phyloP scores from a whole-genome alignment of 2,329 filamentous ascomycete species.

The Pseudogymnoascus sp. region DNA sequence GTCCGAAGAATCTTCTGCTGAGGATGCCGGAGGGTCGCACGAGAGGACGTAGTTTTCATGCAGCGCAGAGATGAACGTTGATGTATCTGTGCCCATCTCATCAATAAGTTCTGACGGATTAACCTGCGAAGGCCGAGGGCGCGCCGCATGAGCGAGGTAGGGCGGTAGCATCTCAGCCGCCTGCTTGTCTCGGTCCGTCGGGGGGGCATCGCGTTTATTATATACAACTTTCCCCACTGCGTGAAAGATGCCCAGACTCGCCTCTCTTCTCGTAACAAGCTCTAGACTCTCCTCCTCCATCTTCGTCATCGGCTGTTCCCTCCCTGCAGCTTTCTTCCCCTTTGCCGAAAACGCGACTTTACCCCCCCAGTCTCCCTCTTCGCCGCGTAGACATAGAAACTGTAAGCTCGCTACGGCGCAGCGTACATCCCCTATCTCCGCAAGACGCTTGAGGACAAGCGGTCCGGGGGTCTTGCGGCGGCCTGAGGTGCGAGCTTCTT shows the following conservation, averaged over 20 bases:
- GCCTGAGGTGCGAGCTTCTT: constrained; percentile 74
- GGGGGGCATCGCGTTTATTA: constrained; percentile 67
- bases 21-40: constrained; percentile 52
- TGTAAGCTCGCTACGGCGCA: constrained; percentile 89
- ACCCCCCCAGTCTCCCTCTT: constrained; percentile 66
- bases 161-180: constrained; percentile 49
- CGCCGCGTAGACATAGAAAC: constrained; percentile 80
- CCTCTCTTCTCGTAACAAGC: constrained; percentile 77
- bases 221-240: constrained; percentile 93
- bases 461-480: constrained; percentile 69
- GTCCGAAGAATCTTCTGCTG: constrained; percentile 45
- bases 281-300: constrained; percentile 74
- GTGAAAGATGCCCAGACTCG: constrained; percentile 89
- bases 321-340: constrained; percentile 52
- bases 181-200: constrained; percentile 32
- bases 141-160: constrained; percentile 49
- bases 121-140: constrained; percentile 58
- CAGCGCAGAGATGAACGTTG: constrained; percentile 80
- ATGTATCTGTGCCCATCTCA: constrained; percentile 85
- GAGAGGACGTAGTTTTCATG: constrained; percentile 92
- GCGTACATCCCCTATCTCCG: constrained; percentile 83
- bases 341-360: constrained; percentile 62
- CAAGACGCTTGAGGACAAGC: constrained; percentile 67
- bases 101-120: constrained; percentile 72
- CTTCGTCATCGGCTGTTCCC: constrained; percentile 55